Evolutionary conservation across 805 yeast genomes (phyloP).

Genomic region (Kodamaea neixiangensis): DNA sequence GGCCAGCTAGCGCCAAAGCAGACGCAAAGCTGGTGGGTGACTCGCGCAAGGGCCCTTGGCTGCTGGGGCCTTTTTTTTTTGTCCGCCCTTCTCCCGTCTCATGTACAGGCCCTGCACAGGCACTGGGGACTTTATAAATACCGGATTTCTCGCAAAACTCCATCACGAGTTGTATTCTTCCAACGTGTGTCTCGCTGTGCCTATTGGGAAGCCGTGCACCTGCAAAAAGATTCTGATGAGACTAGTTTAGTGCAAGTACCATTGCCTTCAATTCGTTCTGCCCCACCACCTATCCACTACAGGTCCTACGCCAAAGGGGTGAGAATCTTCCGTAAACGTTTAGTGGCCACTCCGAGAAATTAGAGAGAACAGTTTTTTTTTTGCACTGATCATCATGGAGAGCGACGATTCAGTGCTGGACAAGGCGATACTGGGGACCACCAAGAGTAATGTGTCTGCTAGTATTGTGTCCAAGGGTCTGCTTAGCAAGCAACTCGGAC

Average conservation of each 20-base stretch:
- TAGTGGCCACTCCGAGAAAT: neutral
- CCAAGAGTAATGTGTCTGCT: neutral
- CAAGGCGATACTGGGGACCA: neutral
- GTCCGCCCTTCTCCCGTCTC: neutral
- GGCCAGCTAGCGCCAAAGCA: neutral
- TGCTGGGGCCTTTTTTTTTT: neutral
- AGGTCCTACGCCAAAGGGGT: neutral
- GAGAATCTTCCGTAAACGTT: conserved; percentile 1
- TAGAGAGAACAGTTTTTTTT: neutral
- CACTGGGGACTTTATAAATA: neutral
- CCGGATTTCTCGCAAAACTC: neutral
- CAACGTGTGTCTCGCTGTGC: neutral
- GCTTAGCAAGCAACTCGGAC: neutral
- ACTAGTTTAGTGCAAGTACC: neutral
- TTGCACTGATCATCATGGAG: neutral
- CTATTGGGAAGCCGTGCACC: neutral
- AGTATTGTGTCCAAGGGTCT: neutral
- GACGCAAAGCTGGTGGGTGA: neutral
- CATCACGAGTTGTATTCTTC: neutral
- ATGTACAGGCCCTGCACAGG: neutral
- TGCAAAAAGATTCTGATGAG: neutral
- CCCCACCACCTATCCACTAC: neutral
- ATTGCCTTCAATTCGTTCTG: neutral
- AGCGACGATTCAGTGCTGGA: neutral
- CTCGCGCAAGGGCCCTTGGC: neutral